phyloP scores from a whole-genome alignment of 768 basidiomycete species.

The Phanerochaete carnosa region DNA sequence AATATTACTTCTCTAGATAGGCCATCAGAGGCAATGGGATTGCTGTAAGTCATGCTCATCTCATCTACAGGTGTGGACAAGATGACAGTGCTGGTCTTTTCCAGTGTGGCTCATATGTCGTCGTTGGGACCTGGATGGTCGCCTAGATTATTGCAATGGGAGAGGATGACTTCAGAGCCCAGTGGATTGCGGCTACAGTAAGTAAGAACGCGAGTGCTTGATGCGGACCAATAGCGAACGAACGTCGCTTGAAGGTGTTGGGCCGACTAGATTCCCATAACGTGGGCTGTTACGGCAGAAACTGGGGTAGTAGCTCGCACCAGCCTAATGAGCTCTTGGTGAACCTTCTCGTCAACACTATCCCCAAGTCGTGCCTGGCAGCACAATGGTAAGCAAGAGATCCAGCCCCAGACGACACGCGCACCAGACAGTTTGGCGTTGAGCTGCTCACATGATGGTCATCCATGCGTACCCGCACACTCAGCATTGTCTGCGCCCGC shows the following conservation, averaged over 20 bases:
- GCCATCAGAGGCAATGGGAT: constrained; percentile 26
- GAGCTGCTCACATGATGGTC: constrained; percentile 21
- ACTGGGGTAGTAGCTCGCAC: constrained; percentile 20
- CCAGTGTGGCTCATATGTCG: constrained; percentile 26
- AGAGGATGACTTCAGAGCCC: constrained; percentile 26
- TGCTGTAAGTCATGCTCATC: constrained; percentile 30
- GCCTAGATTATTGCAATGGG: constrained; percentile 26
- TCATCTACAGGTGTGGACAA: constrained; percentile 28
- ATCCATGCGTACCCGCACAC: constrained; percentile 25
- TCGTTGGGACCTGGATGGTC: constrained; percentile 22
- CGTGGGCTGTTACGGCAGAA: constrained; percentile 24
- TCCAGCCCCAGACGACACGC: constrained; percentile 21
- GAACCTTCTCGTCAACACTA: constrained; percentile 11
- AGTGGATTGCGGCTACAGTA: constrained; percentile 25
- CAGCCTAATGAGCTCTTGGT: constrained; percentile 19
- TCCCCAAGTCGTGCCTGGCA: constrained; percentile 20
- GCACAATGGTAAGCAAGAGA: background rate
- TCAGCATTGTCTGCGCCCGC: too few species aligned
- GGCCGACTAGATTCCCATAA: constrained; percentile 16
- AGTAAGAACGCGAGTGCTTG: constrained; percentile 16
- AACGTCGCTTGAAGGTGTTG: background rate
- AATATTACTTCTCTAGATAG: too few species aligned
- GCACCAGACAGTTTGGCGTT: constrained; percentile 25
- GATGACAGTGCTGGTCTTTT: constrained; percentile 22
- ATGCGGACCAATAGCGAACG: background rate